Percentiles rank a stretch among this genome's conserved stretches.
Evolutionary conservation across 75 land plant genomes (phyloP).

Genomic region (Cunninghamia lanceolata): DNA sequence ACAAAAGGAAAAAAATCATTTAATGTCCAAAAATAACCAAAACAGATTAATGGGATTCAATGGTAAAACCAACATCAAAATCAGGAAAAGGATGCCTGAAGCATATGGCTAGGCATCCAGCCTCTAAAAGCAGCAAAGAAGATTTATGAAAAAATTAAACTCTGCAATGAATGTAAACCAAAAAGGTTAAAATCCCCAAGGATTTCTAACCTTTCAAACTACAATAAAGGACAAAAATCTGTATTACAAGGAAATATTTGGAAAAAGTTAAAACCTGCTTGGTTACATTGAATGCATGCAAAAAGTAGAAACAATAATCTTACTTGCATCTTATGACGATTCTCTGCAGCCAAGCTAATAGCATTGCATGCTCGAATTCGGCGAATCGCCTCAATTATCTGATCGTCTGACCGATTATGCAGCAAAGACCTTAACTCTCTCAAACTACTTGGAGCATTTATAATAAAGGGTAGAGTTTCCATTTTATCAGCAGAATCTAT

Average conservation of each 20-base stretch:
- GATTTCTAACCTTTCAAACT: neutral
- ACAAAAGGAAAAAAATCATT: neutral
- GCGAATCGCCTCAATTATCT: conserved; percentile 57
- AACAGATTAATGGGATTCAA: neutral
- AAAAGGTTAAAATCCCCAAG: neutral
- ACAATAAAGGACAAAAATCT: neutral
- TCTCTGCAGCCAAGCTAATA: conserved; percentile 69
- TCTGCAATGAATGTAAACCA: neutral
- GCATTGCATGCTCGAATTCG: conserved; percentile 80
- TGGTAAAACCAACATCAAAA: neutral
- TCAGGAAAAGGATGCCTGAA: neutral
- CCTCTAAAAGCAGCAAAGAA: neutral
- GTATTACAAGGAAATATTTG: neutral
- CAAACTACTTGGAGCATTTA: conserved; percentile 74
- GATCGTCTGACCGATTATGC: conserved; percentile 52
- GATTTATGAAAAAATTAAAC: neutral
- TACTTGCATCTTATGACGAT: conserved; percentile 94
- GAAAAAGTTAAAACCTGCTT: neutral
- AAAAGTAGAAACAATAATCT: neutral
- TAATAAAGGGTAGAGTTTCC: conserved; percentile 59
- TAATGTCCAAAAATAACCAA: neutral
- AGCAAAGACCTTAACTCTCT: conserved; percentile 53
- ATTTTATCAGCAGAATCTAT: neutral
- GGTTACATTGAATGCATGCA: neutral
- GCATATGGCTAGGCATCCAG: neutral